Conservation (phyloP, 1,284 basidiomycete species). For the Megacollybia platyphylla region DNA sequence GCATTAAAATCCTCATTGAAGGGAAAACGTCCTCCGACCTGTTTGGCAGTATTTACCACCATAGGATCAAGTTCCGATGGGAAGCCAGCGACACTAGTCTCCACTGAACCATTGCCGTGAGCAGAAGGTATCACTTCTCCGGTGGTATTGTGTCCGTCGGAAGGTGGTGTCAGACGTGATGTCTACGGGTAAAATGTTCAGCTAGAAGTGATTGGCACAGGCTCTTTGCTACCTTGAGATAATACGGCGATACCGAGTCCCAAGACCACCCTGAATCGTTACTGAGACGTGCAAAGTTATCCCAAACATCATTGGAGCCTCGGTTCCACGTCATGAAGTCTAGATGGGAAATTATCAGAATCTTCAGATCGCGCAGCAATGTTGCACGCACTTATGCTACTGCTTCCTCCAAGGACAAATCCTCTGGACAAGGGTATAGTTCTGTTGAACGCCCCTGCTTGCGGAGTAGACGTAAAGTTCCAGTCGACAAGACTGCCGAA, state of each 20-base stretch:
- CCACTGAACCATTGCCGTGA: conserved; percentile 11
- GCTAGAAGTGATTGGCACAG: not conserved
- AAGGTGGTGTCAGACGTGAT: conserved; percentile 7
- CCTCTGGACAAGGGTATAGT: not conserved
- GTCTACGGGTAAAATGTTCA: not conserved
- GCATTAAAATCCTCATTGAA: conserved; percentile 13
- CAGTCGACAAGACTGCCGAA: not conserved
- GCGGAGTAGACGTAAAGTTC: conserved; percentile 3
- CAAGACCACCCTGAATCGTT: conserved; percentile 17
- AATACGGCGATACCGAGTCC: conserved; percentile 11
- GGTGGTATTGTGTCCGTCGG: conserved; percentile 10
- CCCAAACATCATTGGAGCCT: conserved; percentile 15
- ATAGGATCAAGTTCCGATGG: conserved; percentile 7
- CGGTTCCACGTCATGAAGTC: conserved; percentile 16
- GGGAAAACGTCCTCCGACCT: conserved; percentile 9
- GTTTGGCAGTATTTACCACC: conserved; percentile 10
- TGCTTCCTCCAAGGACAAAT: conserved; percentile 2
- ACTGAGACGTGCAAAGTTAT: conserved; percentile 13
- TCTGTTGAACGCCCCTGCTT: not conserved
- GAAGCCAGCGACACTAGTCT: conserved; percentile 10
- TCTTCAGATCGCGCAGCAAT: no score
- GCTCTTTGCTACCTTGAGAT: conserved; percentile 9
- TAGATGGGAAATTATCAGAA: conserved; percentile 6
- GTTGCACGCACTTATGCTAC: conserved; percentile 1
- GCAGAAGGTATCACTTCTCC: conserved; percentile 7